These are phyloP conservation scores for Diospyros lotus DNA, from an alignment of 148 eudicot genomes.

Conservation along the genomic window DNA sequence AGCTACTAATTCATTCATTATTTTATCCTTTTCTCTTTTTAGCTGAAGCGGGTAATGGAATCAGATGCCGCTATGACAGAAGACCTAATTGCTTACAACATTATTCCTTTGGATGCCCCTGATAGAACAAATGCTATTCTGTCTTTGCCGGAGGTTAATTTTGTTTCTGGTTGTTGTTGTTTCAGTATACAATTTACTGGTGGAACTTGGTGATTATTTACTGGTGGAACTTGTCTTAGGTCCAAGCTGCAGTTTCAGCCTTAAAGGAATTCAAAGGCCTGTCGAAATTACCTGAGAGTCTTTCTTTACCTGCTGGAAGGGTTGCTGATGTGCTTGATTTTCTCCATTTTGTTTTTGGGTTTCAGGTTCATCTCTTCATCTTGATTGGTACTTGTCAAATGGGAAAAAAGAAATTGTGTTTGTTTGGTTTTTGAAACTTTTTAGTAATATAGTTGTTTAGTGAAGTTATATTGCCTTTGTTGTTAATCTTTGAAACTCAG, in stretches of 20 bases:
- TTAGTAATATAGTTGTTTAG: conserved; percentile 8
- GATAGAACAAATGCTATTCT: conserved; percentile 64
- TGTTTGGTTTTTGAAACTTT: background rate
- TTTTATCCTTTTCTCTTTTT: conserved; percentile 19
- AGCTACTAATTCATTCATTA: background rate
- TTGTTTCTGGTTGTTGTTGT: background rate
- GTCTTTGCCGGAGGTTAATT: conserved; percentile 69
- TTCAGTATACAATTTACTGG: conserved; percentile 2
- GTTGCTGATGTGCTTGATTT: conserved; percentile 79
- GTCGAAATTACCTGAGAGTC: conserved; percentile 66
- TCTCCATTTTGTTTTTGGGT: conserved; percentile 92
- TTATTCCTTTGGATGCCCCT: conserved; percentile 81
- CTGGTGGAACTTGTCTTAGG: conserved; percentile 41
- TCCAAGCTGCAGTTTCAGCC: conserved; percentile 79
- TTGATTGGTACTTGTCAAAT: no score
- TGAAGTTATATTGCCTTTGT: background rate
- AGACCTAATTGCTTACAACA: conserved; percentile 85
- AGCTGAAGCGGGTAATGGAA: conserved; percentile 89
- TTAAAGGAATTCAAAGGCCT: conserved; percentile 60
- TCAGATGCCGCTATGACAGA: conserved; percentile 98
- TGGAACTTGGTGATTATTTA: conserved; percentile 11
- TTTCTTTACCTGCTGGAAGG: conserved; percentile 55
- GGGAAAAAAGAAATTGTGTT: background rate
- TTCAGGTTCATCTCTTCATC: conserved; percentile 52
- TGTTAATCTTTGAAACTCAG: background rate